Base-by-base conservation (phyloP, 352 stramenopile genomes). In the Phytophthora kernoviae region DNA sequence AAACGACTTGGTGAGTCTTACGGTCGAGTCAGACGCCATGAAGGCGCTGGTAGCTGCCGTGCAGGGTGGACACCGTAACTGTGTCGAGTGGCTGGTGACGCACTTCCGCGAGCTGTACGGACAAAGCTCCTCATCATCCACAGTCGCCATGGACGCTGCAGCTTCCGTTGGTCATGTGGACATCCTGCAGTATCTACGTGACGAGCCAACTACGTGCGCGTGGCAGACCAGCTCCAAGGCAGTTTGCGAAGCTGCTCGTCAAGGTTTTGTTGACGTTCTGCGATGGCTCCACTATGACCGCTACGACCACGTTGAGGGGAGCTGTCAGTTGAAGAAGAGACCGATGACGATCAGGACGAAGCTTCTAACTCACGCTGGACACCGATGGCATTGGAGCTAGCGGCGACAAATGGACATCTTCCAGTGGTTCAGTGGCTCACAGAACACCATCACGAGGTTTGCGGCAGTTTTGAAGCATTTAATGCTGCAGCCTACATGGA, bases 401-500 rank as follows among this genome's bases (percentile, higher is more conserved):
- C 81, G 11, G 71, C 79, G 7, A 86, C 73, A n/a, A 89, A 85
- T 47, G 81, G 81, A 15, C 79, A 88, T 15, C 54, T 91, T 9
- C 10, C 50, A 3, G 75, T 73, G 24, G 84, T 90, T 20, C 64
- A 89, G 50, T 93, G 78, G 73, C 69, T 93, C 33, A 76, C 78
- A 0, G 61, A 79, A 52, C 54, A 89, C 55, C 76, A 79, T 51
- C 61, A 62, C 52, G 58, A 73, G 46, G 70, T 76, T 32, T 87
- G 75, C 65, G 55, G 62, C 51, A 75, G 65, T 27, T 65, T 75
- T 34, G 81, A 90, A 24, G 78, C 76, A 10, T 77, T 90, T 48
- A 90, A 88, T 48, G 78, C 79, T 6, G 81, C 81, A 1, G 70
- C 66, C 53, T 90, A 90, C 63, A 90, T 90, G 81, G 81, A 90